These are phyloP conservation scores for Lecanicillium sp. DNA, from an alignment of 2,329 filamentous ascomycete genomes.

Conservation along the genomic window DNA sequence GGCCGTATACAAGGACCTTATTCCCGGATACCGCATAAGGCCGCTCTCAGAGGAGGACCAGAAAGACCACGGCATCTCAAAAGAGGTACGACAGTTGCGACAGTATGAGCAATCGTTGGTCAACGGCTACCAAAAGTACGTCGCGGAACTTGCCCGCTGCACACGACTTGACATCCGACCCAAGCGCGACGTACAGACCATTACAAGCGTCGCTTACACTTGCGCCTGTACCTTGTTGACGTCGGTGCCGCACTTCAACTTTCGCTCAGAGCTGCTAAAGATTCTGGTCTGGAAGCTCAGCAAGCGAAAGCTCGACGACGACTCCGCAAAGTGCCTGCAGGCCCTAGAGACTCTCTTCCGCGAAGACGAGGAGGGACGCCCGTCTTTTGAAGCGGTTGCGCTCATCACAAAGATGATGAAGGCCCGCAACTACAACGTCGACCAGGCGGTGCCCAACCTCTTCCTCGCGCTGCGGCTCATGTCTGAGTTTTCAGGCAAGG, in stretches of 20 bases:
- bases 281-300: conserved; percentile 82
- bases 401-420: conserved; percentile 95
- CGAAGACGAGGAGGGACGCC: conserved; percentile 82
- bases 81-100: conserved; percentile 77
- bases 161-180: conserved; percentile 47
- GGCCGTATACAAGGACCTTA: conserved; percentile 89
- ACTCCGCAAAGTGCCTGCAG: conserved; percentile 70
- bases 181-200: conserved; percentile 32
- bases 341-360: conserved; percentile 75
- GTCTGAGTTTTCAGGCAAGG: conserved; percentile 80
- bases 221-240: conserved; percentile 78
- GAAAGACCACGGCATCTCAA: conserved; percentile 69
- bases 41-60: conserved; percentile 68
- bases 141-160: conserved; percentile 65
- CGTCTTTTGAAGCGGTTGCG: conserved; percentile 78
- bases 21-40: conserved; percentile 92
- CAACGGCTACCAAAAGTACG: conserved; percentile 74
- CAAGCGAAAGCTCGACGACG: conserved; percentile 59
- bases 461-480: conserved; percentile 86
- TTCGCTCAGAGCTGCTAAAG: conserved; percentile 77
- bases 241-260: conserved; percentile 94
- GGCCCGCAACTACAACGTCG: conserved; percentile 69
- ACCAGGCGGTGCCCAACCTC: conserved; percentile 81
- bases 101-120: conserved; percentile 84
- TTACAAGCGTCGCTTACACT: conserved; percentile 71